Conservation (phyloP, 1,284 basidiomycete genomes). For the Ganoderma meredithae region DNA sequence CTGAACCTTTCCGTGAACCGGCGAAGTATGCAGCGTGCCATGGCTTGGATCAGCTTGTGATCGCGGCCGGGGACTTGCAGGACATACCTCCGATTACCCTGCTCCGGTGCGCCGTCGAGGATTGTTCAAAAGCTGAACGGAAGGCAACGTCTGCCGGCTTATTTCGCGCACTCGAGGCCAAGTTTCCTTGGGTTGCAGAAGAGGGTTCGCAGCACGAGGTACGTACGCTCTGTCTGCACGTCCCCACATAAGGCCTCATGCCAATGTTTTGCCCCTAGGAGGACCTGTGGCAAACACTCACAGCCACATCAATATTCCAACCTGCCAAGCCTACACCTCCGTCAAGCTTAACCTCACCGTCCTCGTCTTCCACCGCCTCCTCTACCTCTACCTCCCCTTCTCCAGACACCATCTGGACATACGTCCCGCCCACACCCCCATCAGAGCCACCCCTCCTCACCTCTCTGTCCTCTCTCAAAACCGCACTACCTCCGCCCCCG, state of each 20-base stretch:
- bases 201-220: slow-evolving; percentile 63
- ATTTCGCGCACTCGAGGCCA: slow-evolving; percentile 61
- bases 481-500: slow-evolving; percentile 47
- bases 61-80: slow-evolving; percentile 42
- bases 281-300: slow-evolving; percentile 66
- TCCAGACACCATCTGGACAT: slow-evolving; percentile 57
- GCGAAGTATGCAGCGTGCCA: slow-evolving; percentile 52
- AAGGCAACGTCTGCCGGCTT: slow-evolving; percentile 63
- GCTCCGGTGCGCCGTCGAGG: slow-evolving; percentile 66
- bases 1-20: slow-evolving; percentile 57
- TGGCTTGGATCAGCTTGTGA: slow-evolving; percentile 55
- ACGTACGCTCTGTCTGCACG: slow-evolving; percentile 27
- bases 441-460: slow-evolving; percentile 53
- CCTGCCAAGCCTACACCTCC: slow-evolving; percentile 22
- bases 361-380: slow-evolving; percentile 7
- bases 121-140: slow-evolving; percentile 51
- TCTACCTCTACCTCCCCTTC: slow-evolving; percentile 19
- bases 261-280: slow-evolving; percentile 47
- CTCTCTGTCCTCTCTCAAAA: slow-evolving; percentile 56
- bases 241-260: slow-evolving; percentile 9
- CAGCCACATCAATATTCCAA: slow-evolving; percentile 57
- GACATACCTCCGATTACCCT: slow-evolving; percentile 59
- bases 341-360: slow-evolving; percentile 6
- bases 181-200: slow-evolving; percentile 63
- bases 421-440: slow-evolving; percentile 49